Percentiles rank a stretch among this genome's conserved stretches.
Conservation (phyloP, 1,284 basidiomycete genomes). For the Takashimella koratensis region DNA sequence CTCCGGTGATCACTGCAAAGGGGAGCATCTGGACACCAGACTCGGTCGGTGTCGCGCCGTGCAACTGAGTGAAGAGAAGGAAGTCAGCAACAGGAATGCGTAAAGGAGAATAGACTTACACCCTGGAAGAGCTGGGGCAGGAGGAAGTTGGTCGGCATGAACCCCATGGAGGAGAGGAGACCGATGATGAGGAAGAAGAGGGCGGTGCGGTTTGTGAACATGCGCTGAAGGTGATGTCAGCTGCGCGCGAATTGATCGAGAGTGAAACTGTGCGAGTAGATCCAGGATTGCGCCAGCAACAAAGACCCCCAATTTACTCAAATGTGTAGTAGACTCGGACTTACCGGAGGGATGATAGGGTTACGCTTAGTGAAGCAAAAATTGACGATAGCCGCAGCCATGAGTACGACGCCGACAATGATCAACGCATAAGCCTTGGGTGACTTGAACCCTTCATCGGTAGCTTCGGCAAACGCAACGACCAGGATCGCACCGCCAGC, state of each 20-base stretch:
- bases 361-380: constrained; percentile 67
- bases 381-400: constrained; percentile 60
- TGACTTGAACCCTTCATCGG: constrained; percentile 43
- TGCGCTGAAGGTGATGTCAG: constrained; percentile 23
- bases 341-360: constrained; percentile 60
- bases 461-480: constrained; percentile 62
- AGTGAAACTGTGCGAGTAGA: too few relatives aligned
- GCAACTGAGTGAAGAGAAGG: constrained; percentile 12
- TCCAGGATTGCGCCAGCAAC: too few relatives aligned
- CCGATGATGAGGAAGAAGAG: constrained; percentile 37
- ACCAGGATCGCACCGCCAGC: constrained; percentile 69
- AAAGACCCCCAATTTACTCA: too few relatives aligned
- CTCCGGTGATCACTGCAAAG: constrained; percentile 15
- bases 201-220: constrained; percentile 42
- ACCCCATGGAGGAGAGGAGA: constrained; percentile 34
- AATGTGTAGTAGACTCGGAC: too few relatives aligned
- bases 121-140: constrained; percentile 45
- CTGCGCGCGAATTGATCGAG: too few relatives aligned
- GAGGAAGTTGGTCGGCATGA: constrained; percentile 33
- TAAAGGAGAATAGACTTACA: too few relatives aligned
- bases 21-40: constrained; percentile 31
- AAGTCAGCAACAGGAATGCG: too few relatives aligned
- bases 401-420: constrained; percentile 61
- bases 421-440: constrained; percentile 68
- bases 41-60: constrained; percentile 22